A percentile compares a stretch with the other conserved stretches of the same genome.
Evolutionary conservation across 371 early-diverging fungal genomes (phyloP).

Genomic region (Sporodiniella umbellata): DNA sequence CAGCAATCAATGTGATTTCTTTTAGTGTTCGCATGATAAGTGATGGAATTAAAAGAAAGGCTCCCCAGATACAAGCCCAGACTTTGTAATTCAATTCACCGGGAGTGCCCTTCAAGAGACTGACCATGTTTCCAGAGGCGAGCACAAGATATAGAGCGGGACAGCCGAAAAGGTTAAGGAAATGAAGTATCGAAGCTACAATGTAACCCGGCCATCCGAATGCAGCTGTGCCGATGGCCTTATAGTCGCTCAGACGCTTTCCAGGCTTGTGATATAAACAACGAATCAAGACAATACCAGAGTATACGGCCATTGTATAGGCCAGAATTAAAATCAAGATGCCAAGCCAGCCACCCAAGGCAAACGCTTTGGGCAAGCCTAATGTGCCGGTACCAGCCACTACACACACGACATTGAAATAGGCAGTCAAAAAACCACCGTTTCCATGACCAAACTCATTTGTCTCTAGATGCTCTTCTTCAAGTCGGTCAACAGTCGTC

Average conservation of each 20-base stretch:
- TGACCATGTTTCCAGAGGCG: conserved; percentile 59
- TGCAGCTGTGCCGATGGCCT: conserved; percentile 61
- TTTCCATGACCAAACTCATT: conserved; percentile 28
- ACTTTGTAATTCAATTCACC: conserved; percentile 19
- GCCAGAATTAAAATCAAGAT: conserved; percentile 26
- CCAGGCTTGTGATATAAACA: conserved; percentile 37
- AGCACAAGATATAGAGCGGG: conserved; percentile 74
- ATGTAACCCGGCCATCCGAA: conserved; percentile 62
- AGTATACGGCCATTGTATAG: conserved; percentile 30
- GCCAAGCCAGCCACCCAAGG: conserved; percentile 76
- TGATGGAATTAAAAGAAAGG: conserved; percentile 69
- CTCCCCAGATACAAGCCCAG: conserved; percentile 67
- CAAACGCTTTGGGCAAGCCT: conserved; percentile 57
- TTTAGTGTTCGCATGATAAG: conserved; percentile 71
- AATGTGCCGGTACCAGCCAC: conserved; percentile 87
- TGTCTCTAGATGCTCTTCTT: conserved; percentile 17
- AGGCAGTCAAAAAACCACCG: conserved; percentile 41
- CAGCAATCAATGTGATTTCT: conserved; percentile 65
- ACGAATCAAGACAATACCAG: conserved; percentile 29
- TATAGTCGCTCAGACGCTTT: conserved; percentile 50
- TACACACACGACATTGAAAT: conserved; percentile 68
- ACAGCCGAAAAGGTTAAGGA: conserved; percentile 64
- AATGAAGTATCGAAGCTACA: conserved; percentile 58
- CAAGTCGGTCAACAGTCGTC: background rate
- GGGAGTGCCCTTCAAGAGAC: conserved; percentile 36